Base-by-base conservation (phyloP, 2,329 filamentous ascomycete species). In the Phaeomoniella chlamydospora region DNA sequence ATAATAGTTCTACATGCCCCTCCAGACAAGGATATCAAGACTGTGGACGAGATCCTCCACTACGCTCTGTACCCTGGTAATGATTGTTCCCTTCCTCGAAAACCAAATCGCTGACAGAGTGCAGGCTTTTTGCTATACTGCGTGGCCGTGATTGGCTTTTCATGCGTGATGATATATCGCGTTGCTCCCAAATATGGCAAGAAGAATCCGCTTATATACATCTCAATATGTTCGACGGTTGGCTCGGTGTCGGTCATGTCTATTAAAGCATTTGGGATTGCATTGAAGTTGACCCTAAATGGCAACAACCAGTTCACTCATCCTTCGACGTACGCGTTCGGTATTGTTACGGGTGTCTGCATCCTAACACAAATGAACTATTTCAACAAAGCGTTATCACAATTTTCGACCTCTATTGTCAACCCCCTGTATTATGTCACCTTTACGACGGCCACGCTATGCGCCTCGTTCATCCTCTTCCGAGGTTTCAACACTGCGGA, bases 291-390 rank as follows among this genome's bases (percentile, higher is more conserved):
- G 52, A 96, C 88, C 0, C 74, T 98, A 46, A 77, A 72, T 33
- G 90, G 88, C 37, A 80, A 92, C 59, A 98, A 98, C 60, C 90
- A 98, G 58, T 94, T 98, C 58, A 76, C 74, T 4, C 84, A 93
- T 49, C 84, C 92, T 2, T 94, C 86, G 34, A 98, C 92, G 40
- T 98, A 98, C 50, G 87, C 94, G 43, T 98, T 98, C 57, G 78
- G 88, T 59, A 94, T 98, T 45, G 74, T 96, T 45, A 90, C 87
- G 0, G 69, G 71, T 3, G 84, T 94, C 44, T 98, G 90, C 65
- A 96, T 98, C 53, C 59, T 98, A 46, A 94, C 87, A 5, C 90
- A 98, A 67, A 96, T 98, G 90, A 98, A 98, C 61, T 98, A 98
- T 61, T 94, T 98, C 62, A 98, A 98, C 69, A 98, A 98, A 61